A percentile compares a stretch with the other conserved stretches of the same genome.
Evolutionary conservation across 108 stramenopile species (phyloP).

Genomic region (Pinguiococcus pyrenoidosus): DNA sequence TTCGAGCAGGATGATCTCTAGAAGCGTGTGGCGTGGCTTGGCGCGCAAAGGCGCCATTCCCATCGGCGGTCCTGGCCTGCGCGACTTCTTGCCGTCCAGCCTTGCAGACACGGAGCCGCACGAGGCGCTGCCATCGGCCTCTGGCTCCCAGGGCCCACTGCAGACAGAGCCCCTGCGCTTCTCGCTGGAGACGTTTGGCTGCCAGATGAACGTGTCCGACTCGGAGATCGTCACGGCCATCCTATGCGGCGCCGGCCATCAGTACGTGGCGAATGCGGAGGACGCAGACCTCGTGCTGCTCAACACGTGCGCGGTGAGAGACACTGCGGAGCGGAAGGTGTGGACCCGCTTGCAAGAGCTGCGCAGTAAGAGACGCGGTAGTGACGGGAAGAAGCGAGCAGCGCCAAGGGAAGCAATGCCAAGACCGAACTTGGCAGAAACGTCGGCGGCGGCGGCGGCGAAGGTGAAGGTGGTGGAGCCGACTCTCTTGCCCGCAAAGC

Average conservation of each 20-base stretch:
- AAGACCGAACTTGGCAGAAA: conserved; percentile 14
- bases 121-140: too few relatives aligned
- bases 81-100: too few relatives aligned
- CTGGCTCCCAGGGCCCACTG: too few relatives aligned
- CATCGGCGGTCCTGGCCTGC: too few relatives aligned
- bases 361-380: background rate
- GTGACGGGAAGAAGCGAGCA: background rate
- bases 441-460: conserved; percentile 7
- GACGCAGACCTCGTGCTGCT: conserved; percentile 69
- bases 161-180: conserved; percentile 37
- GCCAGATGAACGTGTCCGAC: conserved; percentile 97
- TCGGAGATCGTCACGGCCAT: conserved; percentile 68
- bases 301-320: conserved; percentile 98
- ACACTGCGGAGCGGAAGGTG: conserved; percentile 91
- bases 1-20: too few relatives aligned
- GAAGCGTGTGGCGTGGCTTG: too few relatives aligned
- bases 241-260: conserved; percentile 15
- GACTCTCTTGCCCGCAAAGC: conserved; percentile 31
- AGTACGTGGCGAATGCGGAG: conserved; percentile 27
- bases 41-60: too few relatives aligned
- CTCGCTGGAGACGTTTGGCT: conserved; percentile 94
- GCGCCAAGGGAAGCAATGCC: conserved; percentile 14
- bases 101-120: too few relatives aligned
- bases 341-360: conserved; percentile 67
- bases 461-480: background rate